A percentile compares a stretch with the other conserved stretches of the same genome.
phyloP scores from a whole-genome alignment of 257 asterid species.

The Nyctanthes arbortristis region DNA sequence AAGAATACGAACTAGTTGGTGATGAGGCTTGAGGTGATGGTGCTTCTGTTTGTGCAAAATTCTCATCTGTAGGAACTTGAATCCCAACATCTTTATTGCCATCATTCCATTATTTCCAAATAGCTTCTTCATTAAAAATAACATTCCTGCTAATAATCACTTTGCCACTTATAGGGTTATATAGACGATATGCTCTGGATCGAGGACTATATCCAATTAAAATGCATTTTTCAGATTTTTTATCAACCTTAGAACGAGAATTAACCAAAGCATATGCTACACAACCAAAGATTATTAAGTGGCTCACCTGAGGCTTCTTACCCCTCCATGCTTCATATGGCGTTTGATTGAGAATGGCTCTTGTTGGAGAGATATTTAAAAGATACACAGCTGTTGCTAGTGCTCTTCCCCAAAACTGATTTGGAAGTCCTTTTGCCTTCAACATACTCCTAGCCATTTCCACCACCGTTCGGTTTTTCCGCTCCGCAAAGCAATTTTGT shows the following conservation, averaged over 20 bases:
- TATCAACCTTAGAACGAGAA: not conserved
- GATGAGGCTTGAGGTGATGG: too few species aligned
- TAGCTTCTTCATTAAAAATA: not conserved
- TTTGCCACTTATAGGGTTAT: not conserved
- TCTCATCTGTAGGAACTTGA: too few species aligned
- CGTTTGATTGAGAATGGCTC: not conserved
- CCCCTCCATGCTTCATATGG: not conserved
- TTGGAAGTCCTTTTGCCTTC: not conserved
- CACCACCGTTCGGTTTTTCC: not conserved
- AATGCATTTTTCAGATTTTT: not conserved
- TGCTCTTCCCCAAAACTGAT: not conserved
- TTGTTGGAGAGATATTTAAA: not conserved
- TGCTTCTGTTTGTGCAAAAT: too few species aligned
- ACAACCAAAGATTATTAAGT: not conserved
- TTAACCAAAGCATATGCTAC: not conserved
- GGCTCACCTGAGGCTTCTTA: not conserved
- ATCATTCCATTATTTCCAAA: not conserved
- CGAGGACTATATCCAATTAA: not conserved
- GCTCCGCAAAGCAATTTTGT: constrained; percentile 5
- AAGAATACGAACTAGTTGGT: not conserved
- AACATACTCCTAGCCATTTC: constrained; percentile 10
- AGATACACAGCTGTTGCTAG: not conserved
- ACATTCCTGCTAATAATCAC: not conserved
- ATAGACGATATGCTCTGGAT: constrained; percentile 1
- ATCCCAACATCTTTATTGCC: too few species aligned